These are phyloP conservation scores for Betula pendula DNA, from an alignment of 306 rosid species.

Conservation along the genomic window DNA sequence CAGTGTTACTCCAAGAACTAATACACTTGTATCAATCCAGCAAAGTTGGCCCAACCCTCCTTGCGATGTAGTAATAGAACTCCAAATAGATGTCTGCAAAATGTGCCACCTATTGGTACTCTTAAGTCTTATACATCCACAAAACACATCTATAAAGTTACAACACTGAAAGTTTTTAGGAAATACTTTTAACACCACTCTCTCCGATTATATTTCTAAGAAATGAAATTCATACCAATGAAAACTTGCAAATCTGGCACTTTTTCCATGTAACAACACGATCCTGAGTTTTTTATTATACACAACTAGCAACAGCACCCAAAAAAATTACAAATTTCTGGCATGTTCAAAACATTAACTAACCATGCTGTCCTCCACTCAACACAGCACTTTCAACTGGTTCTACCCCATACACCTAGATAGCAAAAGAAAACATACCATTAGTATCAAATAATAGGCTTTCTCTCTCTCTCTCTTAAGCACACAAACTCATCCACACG, in stretches of 20 bases:
- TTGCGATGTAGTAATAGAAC: background rate
- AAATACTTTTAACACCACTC: background rate
- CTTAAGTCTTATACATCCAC: background rate
- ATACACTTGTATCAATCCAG: background rate
- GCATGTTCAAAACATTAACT: conserved; percentile 10
- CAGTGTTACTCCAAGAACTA: background rate
- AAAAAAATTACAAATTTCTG: background rate
- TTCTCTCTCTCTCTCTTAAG: background rate
- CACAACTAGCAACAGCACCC: background rate
- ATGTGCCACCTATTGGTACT: background rate
- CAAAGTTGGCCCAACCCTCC: background rate
- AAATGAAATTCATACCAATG: background rate
- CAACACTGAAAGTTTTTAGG: background rate
- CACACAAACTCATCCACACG: background rate
- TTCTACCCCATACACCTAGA: conserved; percentile 76
- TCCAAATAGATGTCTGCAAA: background rate
- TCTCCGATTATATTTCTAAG: background rate
- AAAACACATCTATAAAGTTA: background rate
- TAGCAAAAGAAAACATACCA: background rate
- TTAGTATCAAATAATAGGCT: conserved; percentile 4
- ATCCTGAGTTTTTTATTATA: background rate
- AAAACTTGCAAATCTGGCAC: background rate
- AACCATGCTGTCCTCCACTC: conserved; percentile 79
- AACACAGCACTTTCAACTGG: conserved; percentile 81
- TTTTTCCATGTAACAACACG: background rate